Evolutionary conservation across 345 rosid species (phyloP), one percentile per base, ranked within the genome.

Genomic region (Cardamine resedifolia): DNA sequence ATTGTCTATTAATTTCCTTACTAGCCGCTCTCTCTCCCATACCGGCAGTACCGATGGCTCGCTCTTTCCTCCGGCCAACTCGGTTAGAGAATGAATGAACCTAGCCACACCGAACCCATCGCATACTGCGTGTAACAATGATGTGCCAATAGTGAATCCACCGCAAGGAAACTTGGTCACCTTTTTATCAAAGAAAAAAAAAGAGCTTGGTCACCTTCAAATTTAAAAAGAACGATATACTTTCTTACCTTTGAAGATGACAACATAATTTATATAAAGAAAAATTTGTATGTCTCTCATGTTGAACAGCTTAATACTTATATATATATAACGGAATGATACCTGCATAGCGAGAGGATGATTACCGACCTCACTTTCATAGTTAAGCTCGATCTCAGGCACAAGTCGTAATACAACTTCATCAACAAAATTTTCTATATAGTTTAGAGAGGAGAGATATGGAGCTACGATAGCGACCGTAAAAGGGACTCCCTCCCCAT

Each of bases 401-500:
- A 78, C 74, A 24, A 81, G 72, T 1, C 43, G 38, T 70, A 58
- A 60, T 9, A 79, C 78, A 68, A 59, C 18, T 18, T 74, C 57
- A 11, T 58, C 71, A 38, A 79, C 80, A 14, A 82, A 57, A 21
- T 76, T 75, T 39, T 84, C 86, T 2, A 82, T 27, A 70, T 81
- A 75, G 48, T 72, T 43, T 31, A 85, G 68, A 51, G 78, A 63
- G 45, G 83, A 60, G 34, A 85, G 86, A 3, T 58, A n/a, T 45
- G 74, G 76, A 55, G 70, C 2, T 4, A 76, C 78, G 3, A 52
- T 74, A 28, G 88, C 85, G 18, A 68, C 90, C 15, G 66, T 38
- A 62, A 86, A 84, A 8, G 86, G 90, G 39, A 84, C 90, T 14
- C 90, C 86, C 28, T 53, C 77, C 15, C 65, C 64, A 20, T 59